phyloP scores from a whole-genome alignment of 305 asterid genomes.

The Fraxinus dipetala region DNA sequence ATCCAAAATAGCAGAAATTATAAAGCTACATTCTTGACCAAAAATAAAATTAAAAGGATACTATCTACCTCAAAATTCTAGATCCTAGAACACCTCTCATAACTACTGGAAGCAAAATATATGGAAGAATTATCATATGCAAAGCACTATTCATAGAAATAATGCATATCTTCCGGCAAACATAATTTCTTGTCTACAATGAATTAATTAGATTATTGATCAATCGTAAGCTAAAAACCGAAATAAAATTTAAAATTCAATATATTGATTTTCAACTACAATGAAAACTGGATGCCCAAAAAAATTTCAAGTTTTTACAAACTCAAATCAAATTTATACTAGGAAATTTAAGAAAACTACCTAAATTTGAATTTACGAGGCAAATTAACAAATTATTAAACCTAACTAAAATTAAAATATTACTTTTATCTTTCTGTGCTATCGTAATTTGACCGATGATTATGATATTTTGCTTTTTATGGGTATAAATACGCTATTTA shows the following conservation, averaged over 20 bases:
- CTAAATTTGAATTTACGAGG: not conserved
- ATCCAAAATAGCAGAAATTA: not conserved
- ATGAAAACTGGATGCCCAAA: not conserved
- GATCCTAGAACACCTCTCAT: not conserved
- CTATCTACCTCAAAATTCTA: not conserved
- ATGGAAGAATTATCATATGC: not conserved
- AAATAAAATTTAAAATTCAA: not conserved
- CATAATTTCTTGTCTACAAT: not conserved
- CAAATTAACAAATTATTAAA: not conserved
- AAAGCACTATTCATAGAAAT: not conserved
- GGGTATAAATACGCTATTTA: not conserved
- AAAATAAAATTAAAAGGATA: not conserved
- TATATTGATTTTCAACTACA: not conserved
- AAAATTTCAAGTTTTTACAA: not conserved
- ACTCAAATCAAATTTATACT: not conserved
- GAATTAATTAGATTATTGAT: not conserved
- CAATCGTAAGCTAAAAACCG: not conserved
- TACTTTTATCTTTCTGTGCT: not conserved
- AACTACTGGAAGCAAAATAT: not conserved
- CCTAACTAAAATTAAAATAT: not conserved
- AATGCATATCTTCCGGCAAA: not conserved
- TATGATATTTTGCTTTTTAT: not conserved
- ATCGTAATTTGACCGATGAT: not conserved
- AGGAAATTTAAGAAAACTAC: not conserved
- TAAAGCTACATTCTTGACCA: not conserved